phyloP scores from a whole-genome alignment of 495 filamentous ascomycete genomes.

The Neurospora sp. region DNA sequence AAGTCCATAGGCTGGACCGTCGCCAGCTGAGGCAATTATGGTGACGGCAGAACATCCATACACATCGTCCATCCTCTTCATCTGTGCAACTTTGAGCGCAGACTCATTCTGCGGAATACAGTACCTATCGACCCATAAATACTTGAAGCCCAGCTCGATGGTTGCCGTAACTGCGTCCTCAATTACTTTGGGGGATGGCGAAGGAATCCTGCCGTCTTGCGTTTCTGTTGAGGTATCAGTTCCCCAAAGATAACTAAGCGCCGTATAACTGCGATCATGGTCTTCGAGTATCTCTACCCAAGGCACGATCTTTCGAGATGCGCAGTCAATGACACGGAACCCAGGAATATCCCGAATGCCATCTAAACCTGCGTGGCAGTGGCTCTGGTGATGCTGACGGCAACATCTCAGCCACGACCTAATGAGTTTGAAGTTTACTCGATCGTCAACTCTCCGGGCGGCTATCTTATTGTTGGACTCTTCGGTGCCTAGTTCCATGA shows the following conservation, averaged over 20 bases:
- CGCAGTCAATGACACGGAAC: slow-evolving; percentile 11
- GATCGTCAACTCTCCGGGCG: not conserved
- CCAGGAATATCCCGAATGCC: slow-evolving; percentile 6
- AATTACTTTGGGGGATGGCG: slow-evolving; percentile 13
- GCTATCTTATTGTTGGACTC: not conserved
- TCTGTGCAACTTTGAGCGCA: slow-evolving; percentile 18
- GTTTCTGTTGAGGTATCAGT: not conserved
- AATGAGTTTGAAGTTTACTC: not conserved
- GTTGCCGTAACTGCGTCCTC: slow-evolving; percentile 23
- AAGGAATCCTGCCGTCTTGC: not conserved
- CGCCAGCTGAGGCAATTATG: slow-evolving; percentile 19
- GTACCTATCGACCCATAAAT: slow-evolving; percentile 30
- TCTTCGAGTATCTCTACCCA: slow-evolving; percentile 3
- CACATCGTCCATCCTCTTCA: slow-evolving; percentile 21
- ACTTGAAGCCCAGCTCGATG: slow-evolving; percentile 16
- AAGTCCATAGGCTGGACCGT: slow-evolving; percentile 7
- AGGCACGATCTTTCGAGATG: slow-evolving; percentile 4
- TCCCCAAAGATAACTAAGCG: slow-evolving; percentile 15
- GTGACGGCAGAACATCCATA: slow-evolving; percentile 16
- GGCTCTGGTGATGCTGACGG: slow-evolving; percentile 3
- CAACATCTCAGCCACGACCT: slow-evolving; percentile 6
- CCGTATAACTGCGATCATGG: slow-evolving; percentile 1
- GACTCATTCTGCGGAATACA: slow-evolving; percentile 26
- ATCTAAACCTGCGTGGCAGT: slow-evolving; percentile 7
- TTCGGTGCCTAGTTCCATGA: not conserved